Conservation (phyloP, 164 flowering plant species). For the Stephania japonica region DNA sequence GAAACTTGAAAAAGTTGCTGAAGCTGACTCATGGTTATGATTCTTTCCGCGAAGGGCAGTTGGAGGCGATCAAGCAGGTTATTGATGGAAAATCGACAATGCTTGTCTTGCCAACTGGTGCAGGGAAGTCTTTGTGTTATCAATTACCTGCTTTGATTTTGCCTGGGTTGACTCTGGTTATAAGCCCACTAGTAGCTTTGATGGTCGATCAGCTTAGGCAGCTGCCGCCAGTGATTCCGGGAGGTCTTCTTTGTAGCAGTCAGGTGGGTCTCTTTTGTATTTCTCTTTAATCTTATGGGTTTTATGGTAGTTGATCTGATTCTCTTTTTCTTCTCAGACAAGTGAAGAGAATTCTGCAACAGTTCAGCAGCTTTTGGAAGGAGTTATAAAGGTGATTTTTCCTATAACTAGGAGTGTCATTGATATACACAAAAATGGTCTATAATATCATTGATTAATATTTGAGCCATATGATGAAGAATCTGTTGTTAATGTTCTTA, state of each 20-base stretch:
- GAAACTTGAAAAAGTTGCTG: constrained; percentile 62
- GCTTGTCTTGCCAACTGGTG: constrained; percentile 93
- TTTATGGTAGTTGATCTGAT: constrained; percentile 7
- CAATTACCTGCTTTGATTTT: constrained; percentile 84
- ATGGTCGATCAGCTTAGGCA: constrained; percentile 94
- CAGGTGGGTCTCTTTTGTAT: constrained; percentile 42
- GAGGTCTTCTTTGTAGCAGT: constrained; percentile 64
- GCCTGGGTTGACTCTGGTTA: constrained; percentile 72
- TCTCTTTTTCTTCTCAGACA: constrained; percentile 35
- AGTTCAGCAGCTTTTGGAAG: constrained; percentile 43
- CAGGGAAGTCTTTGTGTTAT: constrained; percentile 93
- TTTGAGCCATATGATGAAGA: not conserved
- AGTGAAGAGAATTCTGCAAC: constrained; percentile 69
- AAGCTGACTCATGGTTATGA: constrained; percentile 65
- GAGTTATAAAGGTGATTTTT: constrained; percentile 51
- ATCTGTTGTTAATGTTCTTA: not conserved
- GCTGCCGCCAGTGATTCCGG: constrained; percentile 61
- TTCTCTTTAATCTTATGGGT: not conserved
- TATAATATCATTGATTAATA: not conserved
- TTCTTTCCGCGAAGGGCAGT: constrained; percentile 79
- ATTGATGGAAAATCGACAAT: constrained; percentile 62
- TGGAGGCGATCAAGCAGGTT: constrained; percentile 79
- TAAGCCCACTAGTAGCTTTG: constrained; percentile 87
- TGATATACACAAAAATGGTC: not conserved
- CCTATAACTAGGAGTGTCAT: not conserved